These are phyloP conservation scores for Microbotryum silenes-acaulis DNA, from an alignment of 1,284 basidiomycete species.

Conservation along the genomic window DNA sequence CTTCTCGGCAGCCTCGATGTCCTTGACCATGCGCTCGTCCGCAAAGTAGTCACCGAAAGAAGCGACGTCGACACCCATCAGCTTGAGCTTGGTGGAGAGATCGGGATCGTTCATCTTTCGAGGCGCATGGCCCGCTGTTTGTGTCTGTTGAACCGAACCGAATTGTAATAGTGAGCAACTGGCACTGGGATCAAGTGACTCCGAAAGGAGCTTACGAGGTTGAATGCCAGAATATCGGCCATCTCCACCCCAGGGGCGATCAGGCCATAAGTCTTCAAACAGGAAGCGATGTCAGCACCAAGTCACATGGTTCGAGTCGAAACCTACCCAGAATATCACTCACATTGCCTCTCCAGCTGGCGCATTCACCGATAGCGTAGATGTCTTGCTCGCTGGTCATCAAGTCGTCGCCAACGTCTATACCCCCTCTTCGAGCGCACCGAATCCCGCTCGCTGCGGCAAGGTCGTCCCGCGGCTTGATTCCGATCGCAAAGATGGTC, in stretches of 20 bases:
- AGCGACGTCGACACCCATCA: slow-evolving; percentile 68
- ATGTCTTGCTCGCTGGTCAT: slow-evolving; percentile 54
- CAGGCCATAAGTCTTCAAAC: slow-evolving; percentile 52
- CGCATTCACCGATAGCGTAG: slow-evolving; percentile 70
- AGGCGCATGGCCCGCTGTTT: slow-evolving; percentile 47
- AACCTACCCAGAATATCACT: background rate
- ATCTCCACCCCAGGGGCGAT: slow-evolving; percentile 67
- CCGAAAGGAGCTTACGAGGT: slow-evolving; percentile 43
- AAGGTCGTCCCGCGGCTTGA: slow-evolving; percentile 62
- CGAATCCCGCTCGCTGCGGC: slow-evolving; percentile 51
- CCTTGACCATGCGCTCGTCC: slow-evolving; percentile 46
- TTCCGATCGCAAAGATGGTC: slow-evolving; percentile 60
- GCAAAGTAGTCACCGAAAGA: slow-evolving; percentile 70
- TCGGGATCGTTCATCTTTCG: slow-evolving; percentile 56
- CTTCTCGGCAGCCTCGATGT: slow-evolving; percentile 10
- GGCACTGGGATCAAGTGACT: background rate
- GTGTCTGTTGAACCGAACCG: slow-evolving; percentile 47
- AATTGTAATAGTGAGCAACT: slow-evolving; percentile 37
- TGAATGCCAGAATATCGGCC: slow-evolving; percentile 67
- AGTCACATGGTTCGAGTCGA: background rate
- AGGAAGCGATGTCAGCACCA: background rate
- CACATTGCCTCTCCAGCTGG: slow-evolving; percentile 55
- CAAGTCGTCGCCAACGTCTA: slow-evolving; percentile 55
- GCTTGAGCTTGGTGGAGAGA: slow-evolving; percentile 57
- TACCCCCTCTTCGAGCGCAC: slow-evolving; percentile 50